These are phyloP conservation scores for Lonicera japonica DNA, from an alignment of 129 eudicot species.

Conservation along the genomic window DNA sequence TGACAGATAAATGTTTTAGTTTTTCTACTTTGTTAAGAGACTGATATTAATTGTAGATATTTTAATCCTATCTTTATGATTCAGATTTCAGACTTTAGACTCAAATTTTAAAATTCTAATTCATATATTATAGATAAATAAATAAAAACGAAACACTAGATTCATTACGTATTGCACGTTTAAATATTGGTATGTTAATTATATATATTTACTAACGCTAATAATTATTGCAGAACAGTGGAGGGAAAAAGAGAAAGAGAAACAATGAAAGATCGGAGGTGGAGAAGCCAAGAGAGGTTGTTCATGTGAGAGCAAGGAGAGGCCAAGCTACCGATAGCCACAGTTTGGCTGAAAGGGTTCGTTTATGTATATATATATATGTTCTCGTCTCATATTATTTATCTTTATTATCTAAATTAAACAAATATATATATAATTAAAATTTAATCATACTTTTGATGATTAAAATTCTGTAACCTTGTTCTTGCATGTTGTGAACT, in stretches of 20 bases:
- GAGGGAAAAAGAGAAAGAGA: constrained; percentile 68
- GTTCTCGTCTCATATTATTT: too few relatives aligned
- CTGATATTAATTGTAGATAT: too few relatives aligned
- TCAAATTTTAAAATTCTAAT: background rate
- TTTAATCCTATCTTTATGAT: background rate
- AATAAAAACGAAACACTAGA: too few relatives aligned
- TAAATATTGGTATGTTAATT: background rate
- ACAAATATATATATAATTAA: too few relatives aligned
- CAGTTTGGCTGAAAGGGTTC: constrained; percentile 95
- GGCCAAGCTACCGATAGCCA: constrained; percentile 99
- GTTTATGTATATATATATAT: background rate
- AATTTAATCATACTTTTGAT: background rate
- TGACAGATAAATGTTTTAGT: too few relatives aligned
- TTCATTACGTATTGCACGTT: too few relatives aligned
- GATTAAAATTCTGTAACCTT: background rate
- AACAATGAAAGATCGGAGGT: constrained; percentile 25
- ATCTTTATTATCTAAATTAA: background rate
- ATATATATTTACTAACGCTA: background rate
- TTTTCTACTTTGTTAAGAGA: too few relatives aligned
- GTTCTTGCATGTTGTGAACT: background rate
- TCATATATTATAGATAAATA: background rate
- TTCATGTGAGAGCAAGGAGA: constrained; percentile 97
- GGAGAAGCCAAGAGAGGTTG: constrained; percentile 78
- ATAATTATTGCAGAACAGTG: constrained; percentile 31
- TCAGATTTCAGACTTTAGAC: background rate